Percentiles rank a stretch among this genome's conserved stretches.
Evolutionary conservation across 2,329 filamentous ascomycete genomes (phyloP).

Genomic region (Teratosphaeria viscida): DNA sequence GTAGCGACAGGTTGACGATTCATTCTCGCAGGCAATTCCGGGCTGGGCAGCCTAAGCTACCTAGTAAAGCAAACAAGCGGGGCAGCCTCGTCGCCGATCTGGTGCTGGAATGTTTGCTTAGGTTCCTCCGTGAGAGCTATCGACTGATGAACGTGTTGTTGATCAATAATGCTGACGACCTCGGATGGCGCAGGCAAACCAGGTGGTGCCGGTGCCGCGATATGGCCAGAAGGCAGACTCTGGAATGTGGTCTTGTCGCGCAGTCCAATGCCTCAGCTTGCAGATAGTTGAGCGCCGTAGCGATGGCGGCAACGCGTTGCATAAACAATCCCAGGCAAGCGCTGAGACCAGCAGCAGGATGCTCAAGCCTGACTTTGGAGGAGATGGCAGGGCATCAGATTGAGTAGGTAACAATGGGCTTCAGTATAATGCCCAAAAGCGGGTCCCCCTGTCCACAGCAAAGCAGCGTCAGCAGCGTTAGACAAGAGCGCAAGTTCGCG

Average conservation of each 20-base stretch:
- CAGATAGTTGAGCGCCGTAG: not conserved
- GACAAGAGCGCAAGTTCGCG: not conserved
- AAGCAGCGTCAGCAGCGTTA: not conserved
- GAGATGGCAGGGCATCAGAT: conserved; percentile 5
- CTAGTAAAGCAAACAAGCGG: conserved; percentile 15
- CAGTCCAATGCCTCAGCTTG: not conserved
- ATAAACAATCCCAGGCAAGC: conserved; percentile 1
- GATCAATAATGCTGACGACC: not conserved
- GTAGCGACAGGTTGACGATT: conserved; percentile 18
- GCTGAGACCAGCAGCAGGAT: conserved; percentile 3
- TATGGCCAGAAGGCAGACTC: conserved; percentile 2
- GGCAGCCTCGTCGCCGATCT: conserved; percentile 4
- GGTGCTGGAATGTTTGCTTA: not conserved
- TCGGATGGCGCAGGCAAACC: not conserved
- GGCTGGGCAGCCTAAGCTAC: conserved; percentile 14
- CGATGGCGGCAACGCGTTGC: not conserved
- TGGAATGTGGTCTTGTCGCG: conserved; percentile 3
- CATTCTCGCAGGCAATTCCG: conserved; percentile 11
- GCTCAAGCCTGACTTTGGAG: conserved; percentile 4
- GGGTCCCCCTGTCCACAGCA: not conserved
- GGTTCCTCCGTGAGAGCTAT: not conserved
- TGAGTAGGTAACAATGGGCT: conserved; percentile 4
- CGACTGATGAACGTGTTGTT: not conserved
- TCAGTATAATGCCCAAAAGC: not conserved
- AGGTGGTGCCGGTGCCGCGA: not conserved